Evolutionary conservation across 2,329 filamentous ascomycete genomes (phyloP).

Genomic region (Beauveria sp.): DNA sequence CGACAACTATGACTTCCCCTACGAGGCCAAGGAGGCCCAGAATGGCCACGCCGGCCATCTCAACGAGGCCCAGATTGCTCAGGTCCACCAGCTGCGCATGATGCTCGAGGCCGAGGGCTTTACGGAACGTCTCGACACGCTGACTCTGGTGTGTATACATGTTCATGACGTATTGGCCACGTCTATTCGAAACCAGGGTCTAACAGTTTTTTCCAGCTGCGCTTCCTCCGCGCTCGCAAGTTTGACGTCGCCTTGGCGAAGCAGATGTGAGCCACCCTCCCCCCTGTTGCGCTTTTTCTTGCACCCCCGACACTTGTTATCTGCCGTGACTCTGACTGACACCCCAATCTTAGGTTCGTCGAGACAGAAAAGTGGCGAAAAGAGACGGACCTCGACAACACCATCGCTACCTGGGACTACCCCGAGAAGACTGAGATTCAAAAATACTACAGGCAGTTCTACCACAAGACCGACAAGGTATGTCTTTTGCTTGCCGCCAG

Average conservation of each 20-base stretch:
- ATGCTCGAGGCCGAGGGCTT: conserved; percentile 78
- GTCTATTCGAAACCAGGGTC: background rate
- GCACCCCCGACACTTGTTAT: background rate
- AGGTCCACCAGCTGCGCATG: conserved; percentile 76
- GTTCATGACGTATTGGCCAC: background rate
- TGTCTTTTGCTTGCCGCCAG: conserved; percentile 5
- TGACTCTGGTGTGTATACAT: conserved; percentile 66
- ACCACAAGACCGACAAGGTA: conserved; percentile 92
- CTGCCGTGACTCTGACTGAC: conserved; percentile 15
- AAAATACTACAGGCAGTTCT: conserved; percentile 95
- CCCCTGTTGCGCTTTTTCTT: background rate
- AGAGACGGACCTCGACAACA: conserved; percentile 75
- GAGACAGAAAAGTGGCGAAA: conserved; percentile 88
- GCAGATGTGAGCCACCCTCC: conserved; percentile 62
- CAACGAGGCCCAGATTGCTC: conserved; percentile 78
- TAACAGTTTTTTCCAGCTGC: conserved; percentile 46
- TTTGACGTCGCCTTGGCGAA: conserved; percentile 81
- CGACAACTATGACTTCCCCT: conserved; percentile 92
- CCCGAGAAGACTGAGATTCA: conserved; percentile 75
- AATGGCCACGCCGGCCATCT: conserved; percentile 83
- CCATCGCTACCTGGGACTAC: conserved; percentile 77
- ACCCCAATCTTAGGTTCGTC: conserved; percentile 60
- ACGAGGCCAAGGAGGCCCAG: conserved; percentile 60
- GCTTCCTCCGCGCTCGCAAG: conserved; percentile 90
- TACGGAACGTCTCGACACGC: conserved; percentile 79